phyloP scores from a whole-genome alignment of 331 rosid species.

The Quercus phellos region DNA sequence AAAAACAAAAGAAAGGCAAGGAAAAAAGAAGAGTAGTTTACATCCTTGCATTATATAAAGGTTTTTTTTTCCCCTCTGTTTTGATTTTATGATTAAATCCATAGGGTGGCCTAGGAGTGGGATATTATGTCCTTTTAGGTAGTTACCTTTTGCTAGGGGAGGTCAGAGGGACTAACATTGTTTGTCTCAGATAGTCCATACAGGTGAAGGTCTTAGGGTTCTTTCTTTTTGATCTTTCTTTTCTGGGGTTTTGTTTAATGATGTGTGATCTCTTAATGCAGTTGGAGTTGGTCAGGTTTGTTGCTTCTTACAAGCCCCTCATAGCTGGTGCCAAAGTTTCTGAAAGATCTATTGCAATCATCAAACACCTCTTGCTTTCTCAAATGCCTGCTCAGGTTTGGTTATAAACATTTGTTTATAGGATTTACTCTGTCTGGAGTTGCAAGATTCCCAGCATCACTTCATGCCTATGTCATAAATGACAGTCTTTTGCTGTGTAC shows the following conservation, averaged over 20 bases:
- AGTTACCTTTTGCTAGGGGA: neutral
- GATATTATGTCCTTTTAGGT: neutral
- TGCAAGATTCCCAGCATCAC: constrained; percentile 22
- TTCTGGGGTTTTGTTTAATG: constrained; percentile 22
- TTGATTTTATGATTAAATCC: neutral
- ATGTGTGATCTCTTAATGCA: constrained; percentile 42
- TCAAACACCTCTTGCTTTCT: constrained; percentile 56
- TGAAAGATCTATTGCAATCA: constrained; percentile 59
- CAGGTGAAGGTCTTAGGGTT: neutral
- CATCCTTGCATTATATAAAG: neutral
- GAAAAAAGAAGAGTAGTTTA: neutral
- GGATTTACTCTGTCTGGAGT: constrained; percentile 1
- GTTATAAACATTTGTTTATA: constrained; percentile 9
- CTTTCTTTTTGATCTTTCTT: neutral
- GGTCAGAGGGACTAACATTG: neutral
- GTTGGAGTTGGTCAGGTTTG: constrained; percentile 76
- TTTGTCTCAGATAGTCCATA: neutral
- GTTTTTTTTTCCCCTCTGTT: neutral
- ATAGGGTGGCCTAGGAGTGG: neutral
- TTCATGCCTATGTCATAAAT: constrained; percentile 17
- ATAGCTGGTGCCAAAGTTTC: constrained; percentile 68
- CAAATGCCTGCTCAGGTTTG: constrained; percentile 67
- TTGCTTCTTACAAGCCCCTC: constrained; percentile 80
- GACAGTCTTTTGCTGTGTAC: neutral
- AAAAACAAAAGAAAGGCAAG: neutral